Conservation (phyloP, 495 filamentous ascomycete genomes). For the Pseudomonodictys pantanalensis region DNA sequence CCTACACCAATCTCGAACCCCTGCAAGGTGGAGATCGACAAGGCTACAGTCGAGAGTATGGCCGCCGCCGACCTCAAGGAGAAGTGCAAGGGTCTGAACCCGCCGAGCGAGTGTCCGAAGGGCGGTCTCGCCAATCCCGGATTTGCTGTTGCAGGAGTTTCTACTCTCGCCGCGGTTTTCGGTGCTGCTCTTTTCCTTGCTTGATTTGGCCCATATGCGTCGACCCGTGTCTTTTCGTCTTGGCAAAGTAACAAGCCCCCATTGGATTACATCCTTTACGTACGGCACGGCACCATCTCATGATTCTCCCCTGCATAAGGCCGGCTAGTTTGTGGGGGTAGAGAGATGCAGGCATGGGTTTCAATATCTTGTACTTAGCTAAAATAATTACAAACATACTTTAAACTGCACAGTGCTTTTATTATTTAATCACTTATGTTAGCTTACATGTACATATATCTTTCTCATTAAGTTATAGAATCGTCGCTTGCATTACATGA, state of each 20-base stretch:
- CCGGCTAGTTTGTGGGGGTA: too few species aligned
- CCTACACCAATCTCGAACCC: not conserved
- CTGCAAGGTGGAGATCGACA: not conserved
- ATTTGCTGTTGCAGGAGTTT: not conserved
- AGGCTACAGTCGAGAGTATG: not conserved
- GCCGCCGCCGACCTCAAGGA: not conserved
- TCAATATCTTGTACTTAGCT: too few species aligned
- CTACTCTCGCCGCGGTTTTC: not conserved
- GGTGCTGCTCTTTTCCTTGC: not conserved
- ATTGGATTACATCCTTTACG: not conserved
- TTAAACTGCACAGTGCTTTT: too few species aligned
- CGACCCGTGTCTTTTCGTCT: not conserved
- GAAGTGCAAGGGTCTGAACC: not conserved
- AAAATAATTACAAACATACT: too few species aligned
- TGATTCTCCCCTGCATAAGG: not conserved
- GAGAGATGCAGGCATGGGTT: too few species aligned
- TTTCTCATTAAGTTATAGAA: too few species aligned
- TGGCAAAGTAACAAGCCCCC: not conserved
- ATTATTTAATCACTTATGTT: too few species aligned
- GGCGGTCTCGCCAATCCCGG: not conserved
- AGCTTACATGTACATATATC: too few species aligned
- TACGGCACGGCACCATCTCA: not conserved
- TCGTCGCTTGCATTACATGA: too few species aligned
- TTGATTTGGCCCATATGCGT: not conserved
- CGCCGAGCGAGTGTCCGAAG: not conserved